Evolutionary conservation across 106 monocot genomes (phyloP), one percentile per base, ranked within the genome.

Genomic region (Gastrodia elata): DNA sequence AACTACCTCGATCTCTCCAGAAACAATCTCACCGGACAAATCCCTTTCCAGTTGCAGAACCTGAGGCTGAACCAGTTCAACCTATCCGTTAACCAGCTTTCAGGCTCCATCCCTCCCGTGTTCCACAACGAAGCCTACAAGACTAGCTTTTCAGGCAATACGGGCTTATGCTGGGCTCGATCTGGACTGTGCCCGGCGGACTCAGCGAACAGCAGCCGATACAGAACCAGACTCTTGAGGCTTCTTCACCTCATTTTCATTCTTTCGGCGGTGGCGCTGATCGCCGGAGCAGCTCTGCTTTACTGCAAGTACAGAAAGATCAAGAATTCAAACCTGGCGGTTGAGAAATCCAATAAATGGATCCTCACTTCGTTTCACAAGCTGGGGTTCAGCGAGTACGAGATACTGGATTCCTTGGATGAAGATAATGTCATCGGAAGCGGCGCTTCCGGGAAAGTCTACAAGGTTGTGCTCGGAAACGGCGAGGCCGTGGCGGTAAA

Each of bases 1-100:
- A 91, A 80, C 61, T 82, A 85, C 37, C 85, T 91, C 25, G 83
- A 91, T 41, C 80, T 90, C 3, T 90, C 90, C 34, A 49, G 24
- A 44, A 90, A 90, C 52, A 3, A 18, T 24, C 76, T 90, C 40
- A 82, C 75, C 35, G 87, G 90, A 38, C 77, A 71, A 24, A 74
- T 90, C 42, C 90, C 90, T 10, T 27, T 37, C n/a, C 77, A 87
- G 44, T 64, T 90, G 46, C 69, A 87, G 75, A 84, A 78, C 44
- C 61, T 87, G 16, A 86, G 75, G 70, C 84, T 90, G 8, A 84
- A 84, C 70, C 70, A 40, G 24, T 79, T 90, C 78, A 87, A 90
- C 46, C 38, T 90, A 16, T 87, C 87, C 7, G 70, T 83, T 67
- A 90, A 90, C 68, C 74, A 49, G 5, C 78, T 90, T 13, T 78